Base-by-base conservation (phyloP, 805 yeast genomes). In the Ogataea philodendri region DNA sequence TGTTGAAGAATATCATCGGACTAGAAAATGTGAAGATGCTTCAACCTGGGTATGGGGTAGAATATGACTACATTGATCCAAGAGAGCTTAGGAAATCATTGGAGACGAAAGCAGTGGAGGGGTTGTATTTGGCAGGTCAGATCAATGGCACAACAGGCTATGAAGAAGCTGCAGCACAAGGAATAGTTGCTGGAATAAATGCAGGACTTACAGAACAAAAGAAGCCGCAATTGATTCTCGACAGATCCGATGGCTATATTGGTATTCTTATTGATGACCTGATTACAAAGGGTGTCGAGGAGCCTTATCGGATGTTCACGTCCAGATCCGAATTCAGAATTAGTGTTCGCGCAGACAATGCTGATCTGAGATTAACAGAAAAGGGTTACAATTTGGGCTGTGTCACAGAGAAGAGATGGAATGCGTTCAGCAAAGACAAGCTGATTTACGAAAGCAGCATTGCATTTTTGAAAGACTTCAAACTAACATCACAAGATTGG, bases 31-130 rank as follows among this genome's bases (percentile, higher is more conserved):
- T 84, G 0, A 67, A 63, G n/a, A 86, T 93, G 84, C 56, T 82
- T 9, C 96, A 89, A 55, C 96, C 97, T 0, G 99, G 97, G 0
- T 93, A 93, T 56, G 99, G 99, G n/a, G 98, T 93, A 2, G 98
- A 93, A 60, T 93, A 93, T 56, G 98, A 93, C 54, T 93, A 86
- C 57, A 81, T 93, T 18, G 96, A 93, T 54, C 98, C 99, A 2
- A 71, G 95, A 45, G 96, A 89, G 53, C 67, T 93, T 37, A 70
- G 70, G 35, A 72, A 69, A 28, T 84, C 94, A 0, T 61, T 93
- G 30, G 96, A 90, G 54, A 86, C 97, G 0, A 88, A 86, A 51
- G 59, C 73, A 3, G 77, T 93, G 2, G 62, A 70, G 8, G 97
- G 97, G 0, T 61, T 93, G 22, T 93, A 64, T 57, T 65, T 93